phyloP scores from a whole-genome alignment of 768 basidiomycete genomes.

The Kwoniella dejecticola region DNA sequence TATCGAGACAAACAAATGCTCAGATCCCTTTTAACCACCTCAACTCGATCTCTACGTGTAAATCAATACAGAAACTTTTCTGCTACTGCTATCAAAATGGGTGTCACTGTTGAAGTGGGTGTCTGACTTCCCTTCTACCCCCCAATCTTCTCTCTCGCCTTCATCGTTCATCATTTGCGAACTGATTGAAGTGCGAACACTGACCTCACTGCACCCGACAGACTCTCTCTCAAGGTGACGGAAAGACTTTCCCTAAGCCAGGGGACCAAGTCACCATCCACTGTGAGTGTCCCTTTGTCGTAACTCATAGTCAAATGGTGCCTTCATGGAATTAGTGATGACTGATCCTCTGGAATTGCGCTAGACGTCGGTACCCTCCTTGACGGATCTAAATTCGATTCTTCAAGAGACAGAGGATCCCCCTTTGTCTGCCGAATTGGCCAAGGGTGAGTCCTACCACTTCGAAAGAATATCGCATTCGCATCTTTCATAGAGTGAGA shows the following conservation, averaged over 20 bases:
- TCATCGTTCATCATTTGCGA: no score
- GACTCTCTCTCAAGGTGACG: constrained; percentile 52
- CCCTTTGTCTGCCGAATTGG: constrained; percentile 54
- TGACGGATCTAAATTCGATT: constrained; percentile 56
- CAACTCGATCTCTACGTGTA: constrained; percentile 17
- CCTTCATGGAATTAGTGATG: no score
- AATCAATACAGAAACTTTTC: constrained; percentile 31
- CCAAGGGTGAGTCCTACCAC: constrained; percentile 28
- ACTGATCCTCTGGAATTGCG: background rate
- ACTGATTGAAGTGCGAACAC: no score
- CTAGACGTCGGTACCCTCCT: constrained; percentile 55
- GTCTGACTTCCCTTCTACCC: no score
- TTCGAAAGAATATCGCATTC: no score
- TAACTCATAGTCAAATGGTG: no score
- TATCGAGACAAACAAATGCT: constrained; percentile 23
- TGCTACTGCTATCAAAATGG: constrained; percentile 51
- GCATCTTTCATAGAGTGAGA: no score
- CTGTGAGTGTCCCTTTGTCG: constrained; percentile 48
- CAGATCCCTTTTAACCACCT: constrained; percentile 23
- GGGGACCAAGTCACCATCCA: constrained; percentile 53
- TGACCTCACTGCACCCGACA: constrained; percentile 1
- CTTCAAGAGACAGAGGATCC: constrained; percentile 49
- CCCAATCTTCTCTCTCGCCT: no score
- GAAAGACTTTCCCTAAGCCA: constrained; percentile 54
- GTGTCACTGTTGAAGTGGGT: constrained; percentile 51